Percentiles rank a stretch among this genome's conserved stretches.
Conservation (phyloP, 1,139 yeast species). For the Saccharomyces pastorianus region DNA sequence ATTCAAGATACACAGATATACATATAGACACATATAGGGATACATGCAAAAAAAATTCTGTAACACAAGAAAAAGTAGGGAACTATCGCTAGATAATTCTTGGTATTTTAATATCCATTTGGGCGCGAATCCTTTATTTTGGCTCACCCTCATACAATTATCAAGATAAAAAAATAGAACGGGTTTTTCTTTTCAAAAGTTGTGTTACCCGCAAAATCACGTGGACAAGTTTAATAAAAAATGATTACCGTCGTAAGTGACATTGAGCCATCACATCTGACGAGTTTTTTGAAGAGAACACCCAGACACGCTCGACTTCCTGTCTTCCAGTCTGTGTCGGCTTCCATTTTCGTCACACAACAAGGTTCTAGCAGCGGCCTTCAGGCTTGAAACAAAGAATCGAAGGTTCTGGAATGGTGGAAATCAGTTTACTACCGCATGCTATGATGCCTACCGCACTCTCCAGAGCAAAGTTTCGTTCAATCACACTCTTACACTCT, state of each 20-base stretch:
- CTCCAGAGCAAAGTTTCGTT: not conserved
- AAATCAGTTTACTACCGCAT: not conserved
- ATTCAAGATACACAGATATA: not conserved
- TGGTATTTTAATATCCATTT: not conserved
- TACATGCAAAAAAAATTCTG: not conserved
- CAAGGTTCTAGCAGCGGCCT: not conserved
- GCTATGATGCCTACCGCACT: not conserved
- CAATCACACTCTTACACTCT: not conserved
- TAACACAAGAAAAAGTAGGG: not conserved
- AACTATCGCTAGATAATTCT: not conserved
- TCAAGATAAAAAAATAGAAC: not conserved
- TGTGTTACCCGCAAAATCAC: not conserved
- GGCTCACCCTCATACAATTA: not conserved
- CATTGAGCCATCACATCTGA: no score
- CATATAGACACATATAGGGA: not conserved
- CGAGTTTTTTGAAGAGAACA: not conserved
- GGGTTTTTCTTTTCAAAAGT: not conserved
- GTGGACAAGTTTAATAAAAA: not conserved
- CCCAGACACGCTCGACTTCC: conserved; percentile 3
- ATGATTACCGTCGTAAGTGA: not conserved
- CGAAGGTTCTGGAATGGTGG: conserved; percentile 1
- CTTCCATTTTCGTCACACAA: conserved; percentile 1
- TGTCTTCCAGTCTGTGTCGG: not conserved
- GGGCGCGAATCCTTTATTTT: not conserved
- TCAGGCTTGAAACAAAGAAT: not conserved